Conservation (phyloP, 371 early-diverging fungal species). For the Actinomortierella ambigua region DNA sequence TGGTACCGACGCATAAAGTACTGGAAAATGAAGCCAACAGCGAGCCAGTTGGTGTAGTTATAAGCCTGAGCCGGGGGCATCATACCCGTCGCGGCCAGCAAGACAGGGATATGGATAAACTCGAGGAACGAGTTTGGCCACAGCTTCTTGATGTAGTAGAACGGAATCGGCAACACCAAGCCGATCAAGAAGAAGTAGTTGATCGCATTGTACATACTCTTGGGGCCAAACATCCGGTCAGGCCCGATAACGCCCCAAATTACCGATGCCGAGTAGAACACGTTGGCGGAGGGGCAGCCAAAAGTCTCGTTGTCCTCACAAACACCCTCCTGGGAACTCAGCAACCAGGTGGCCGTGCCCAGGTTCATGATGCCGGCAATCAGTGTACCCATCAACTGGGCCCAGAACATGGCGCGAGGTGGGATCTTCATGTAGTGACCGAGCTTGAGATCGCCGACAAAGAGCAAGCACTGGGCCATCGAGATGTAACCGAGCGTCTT, state of each 20-base stretch:
- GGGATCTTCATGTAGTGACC: conserved; percentile 73
- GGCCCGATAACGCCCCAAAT: conserved; percentile 77
- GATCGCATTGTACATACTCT: conserved; percentile 58
- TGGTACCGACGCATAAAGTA: conserved; percentile 33
- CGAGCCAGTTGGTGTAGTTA: conserved; percentile 31
- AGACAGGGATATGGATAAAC: conserved; percentile 69
- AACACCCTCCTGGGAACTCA: conserved; percentile 2
- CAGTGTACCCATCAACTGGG: conserved; percentile 58
- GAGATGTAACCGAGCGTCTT: conserved; percentile 53
- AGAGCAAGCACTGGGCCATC: conserved; percentile 51
- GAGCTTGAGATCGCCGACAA: conserved; percentile 53
- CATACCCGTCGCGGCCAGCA: conserved; percentile 67
- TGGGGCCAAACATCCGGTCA: conserved; percentile 64
- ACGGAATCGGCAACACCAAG: conserved; percentile 55
- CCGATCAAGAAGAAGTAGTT: conserved; percentile 61
- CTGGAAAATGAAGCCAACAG: conserved; percentile 27
- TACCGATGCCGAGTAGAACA: conserved; percentile 45
- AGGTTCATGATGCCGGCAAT: conserved; percentile 43
- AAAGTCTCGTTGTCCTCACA: conserved; percentile 11
- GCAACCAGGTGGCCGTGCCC: conserved; percentile 52
- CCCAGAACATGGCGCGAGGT: conserved; percentile 56
- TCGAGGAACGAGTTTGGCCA: conserved; percentile 57
- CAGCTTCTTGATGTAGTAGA: conserved; percentile 36
- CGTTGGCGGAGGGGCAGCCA: conserved; percentile 18
- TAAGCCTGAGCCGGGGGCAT: conserved; percentile 64